Evolutionary conservation across 768 basidiomycete genomes (phyloP).

Genomic region (Steccherinum ochraceum): DNA sequence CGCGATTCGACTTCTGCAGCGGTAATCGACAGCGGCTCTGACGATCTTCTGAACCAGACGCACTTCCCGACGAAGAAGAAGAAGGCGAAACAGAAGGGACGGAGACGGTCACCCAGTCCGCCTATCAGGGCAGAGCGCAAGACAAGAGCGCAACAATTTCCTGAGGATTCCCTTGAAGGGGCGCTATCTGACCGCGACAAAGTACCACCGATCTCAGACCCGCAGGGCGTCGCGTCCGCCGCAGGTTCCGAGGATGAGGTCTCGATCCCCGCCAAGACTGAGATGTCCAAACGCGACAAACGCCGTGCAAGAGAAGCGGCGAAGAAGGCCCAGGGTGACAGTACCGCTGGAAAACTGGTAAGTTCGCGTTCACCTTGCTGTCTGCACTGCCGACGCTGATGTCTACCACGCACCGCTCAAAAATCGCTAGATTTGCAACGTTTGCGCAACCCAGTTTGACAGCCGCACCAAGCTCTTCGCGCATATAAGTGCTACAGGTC

Average conservation of each 20-base stretch:
- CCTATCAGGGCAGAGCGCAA: slow-evolving; percentile 9
- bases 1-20: neutral
- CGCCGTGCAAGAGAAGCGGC: slow-evolving; percentile 67
- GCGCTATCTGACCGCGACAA: neutral
- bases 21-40: slow-evolving; percentile 7
- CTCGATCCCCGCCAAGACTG: slow-evolving; percentile 10
- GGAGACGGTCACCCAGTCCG: slow-evolving; percentile 6
- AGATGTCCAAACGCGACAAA: slow-evolving; percentile 74
- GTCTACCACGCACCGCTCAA: slow-evolving; percentile 2
- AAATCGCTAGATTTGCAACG: slow-evolving; percentile 50
- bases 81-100: slow-evolving; percentile 9
- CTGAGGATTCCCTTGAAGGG: neutral
- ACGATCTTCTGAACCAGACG: neutral
- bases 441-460: slow-evolving; percentile 55
- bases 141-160: neutral
- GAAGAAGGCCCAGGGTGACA: slow-evolving; percentile 49
- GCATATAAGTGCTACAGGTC: slow-evolving; percentile 66
- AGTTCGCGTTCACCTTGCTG: slow-evolving; percentile 2
- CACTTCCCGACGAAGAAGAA: neutral
- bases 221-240: slow-evolving; percentile 3
- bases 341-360: slow-evolving; percentile 19
- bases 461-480: slow-evolving; percentile 71
- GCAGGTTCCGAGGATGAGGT: neutral
- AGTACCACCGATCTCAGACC: neutral
- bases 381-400: neutral